Conservation (phyloP, 495 filamentous ascomycete genomes). For the Penicillium argentinense region DNA sequence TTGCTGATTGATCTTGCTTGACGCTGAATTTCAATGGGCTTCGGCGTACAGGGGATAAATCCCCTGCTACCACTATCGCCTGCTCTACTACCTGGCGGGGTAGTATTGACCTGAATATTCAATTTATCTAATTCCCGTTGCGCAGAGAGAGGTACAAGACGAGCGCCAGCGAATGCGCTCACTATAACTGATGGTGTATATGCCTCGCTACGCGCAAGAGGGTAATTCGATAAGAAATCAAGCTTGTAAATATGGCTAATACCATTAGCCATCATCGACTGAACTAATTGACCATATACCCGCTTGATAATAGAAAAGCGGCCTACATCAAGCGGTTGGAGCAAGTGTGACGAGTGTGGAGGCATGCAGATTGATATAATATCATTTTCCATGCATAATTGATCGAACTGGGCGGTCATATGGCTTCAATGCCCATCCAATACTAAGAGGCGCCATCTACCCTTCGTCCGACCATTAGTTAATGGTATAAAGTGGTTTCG, state of each 20-base stretch:
- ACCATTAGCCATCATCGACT: not conserved
- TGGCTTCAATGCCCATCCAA: conserved; percentile 27
- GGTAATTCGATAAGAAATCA: conserved; percentile 8
- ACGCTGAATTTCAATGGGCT: not conserved
- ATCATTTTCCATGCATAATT: conserved; percentile 15
- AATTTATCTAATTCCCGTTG: conserved; percentile 10
- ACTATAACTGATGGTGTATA: not conserved
- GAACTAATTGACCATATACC: conserved; percentile 12
- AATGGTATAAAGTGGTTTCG: conserved; percentile 2
- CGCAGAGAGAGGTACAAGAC: not conserved
- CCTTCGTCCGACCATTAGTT: not conserved
- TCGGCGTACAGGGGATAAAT: not conserved
- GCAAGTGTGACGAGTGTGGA: conserved; percentile 21
- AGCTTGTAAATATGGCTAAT: conserved; percentile 16
- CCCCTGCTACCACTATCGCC: conserved; percentile 2
- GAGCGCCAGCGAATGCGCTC: conserved; percentile 7
- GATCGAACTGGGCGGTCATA: conserved; percentile 18
- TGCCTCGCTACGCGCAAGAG: not conserved
- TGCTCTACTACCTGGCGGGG: conserved; percentile 1
- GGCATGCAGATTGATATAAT: too few species aligned
- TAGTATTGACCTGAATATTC: conserved; percentile 9
- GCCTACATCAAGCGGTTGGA: conserved; percentile 30
- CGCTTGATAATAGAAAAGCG: conserved; percentile 17
- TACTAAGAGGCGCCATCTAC: conserved; percentile 19
- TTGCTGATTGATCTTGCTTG: not conserved